Percentiles rank a stretch among this genome's conserved stretches.
These are phyloP conservation scores for Chiua virens DNA, from an alignment of 768 basidiomycete species.

Conservation along the genomic window DNA sequence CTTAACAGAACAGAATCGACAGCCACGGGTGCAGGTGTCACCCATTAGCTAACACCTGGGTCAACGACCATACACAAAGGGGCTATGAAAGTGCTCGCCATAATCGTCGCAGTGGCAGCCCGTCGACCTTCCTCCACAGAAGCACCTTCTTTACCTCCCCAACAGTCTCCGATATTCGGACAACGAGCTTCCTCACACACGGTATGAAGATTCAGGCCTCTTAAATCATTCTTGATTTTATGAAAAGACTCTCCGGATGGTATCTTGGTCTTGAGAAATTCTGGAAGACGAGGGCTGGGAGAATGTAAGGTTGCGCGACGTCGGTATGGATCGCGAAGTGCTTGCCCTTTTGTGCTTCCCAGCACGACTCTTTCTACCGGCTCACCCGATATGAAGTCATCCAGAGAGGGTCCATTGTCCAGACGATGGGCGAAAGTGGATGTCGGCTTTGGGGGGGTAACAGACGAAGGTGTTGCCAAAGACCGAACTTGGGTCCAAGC, in stretches of 20 bases:
- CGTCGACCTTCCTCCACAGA: slow-evolving; percentile 72
- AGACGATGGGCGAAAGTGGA: slow-evolving; percentile 52
- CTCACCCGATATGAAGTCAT: slow-evolving; percentile 74
- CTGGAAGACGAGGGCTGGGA: slow-evolving; percentile 78
- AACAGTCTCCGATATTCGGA: slow-evolving; percentile 99
- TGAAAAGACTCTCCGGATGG: slow-evolving; percentile 87
- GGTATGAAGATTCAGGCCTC: slow-evolving; percentile 89
- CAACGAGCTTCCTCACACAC: slow-evolving; percentile 99
- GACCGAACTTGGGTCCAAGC: slow-evolving; percentile 34
- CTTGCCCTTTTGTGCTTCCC: slow-evolving; percentile 69
- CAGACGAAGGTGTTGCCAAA: slow-evolving; percentile 47
- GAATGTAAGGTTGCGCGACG: not conserved
- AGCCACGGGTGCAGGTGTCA: slow-evolving; percentile 97
- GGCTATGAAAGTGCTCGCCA: slow-evolving; percentile 53
- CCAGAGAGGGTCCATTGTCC: slow-evolving; percentile 67
- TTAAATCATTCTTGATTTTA: slow-evolving; percentile 92
- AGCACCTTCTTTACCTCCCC: slow-evolving; percentile 79
- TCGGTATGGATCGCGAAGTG: slow-evolving; percentile 2
- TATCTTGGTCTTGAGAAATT: slow-evolving; percentile 87
- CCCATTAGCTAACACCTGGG: slow-evolving; percentile 80
- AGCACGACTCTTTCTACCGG: slow-evolving; percentile 62
- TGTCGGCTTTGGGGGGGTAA: slow-evolving; percentile 30
- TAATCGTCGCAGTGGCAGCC: slow-evolving; percentile 95
- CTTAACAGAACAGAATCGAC: slow-evolving; percentile 96
- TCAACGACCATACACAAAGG: slow-evolving; percentile 5